A percentile compares a stretch with the other conserved stretches of the same genome.
Conservation (phyloP, 23 red algal species). For the Chondrus crispus region DNA sequence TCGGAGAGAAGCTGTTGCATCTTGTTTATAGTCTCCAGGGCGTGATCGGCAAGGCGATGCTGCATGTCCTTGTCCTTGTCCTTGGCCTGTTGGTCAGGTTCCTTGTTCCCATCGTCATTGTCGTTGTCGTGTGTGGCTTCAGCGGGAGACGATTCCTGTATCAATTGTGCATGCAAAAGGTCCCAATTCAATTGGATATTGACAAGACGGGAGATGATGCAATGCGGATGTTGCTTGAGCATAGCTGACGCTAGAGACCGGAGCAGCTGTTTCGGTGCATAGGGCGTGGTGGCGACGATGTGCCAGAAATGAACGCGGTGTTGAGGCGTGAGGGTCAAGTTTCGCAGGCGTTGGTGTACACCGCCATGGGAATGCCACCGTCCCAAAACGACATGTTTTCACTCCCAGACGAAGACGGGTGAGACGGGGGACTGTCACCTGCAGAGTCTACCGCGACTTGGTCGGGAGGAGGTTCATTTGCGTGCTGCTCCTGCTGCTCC, state of each 20-base stretch:
- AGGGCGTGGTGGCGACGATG: slow-evolving; percentile 38
- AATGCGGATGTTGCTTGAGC: background rate
- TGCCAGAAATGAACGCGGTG: slow-evolving; percentile 27
- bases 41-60: no score
- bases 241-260: background rate
- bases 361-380: slow-evolving; percentile 44
- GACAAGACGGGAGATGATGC: background rate
- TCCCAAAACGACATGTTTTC: slow-evolving; percentile 39
- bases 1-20: no score
- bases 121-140: background rate
- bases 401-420: no score
- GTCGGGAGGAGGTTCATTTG: background rate
- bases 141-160: background rate
- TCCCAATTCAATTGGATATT: slow-evolving; percentile 26
- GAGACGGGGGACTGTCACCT: background rate
- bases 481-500: background rate
- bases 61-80: no score
- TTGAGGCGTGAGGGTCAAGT: background rate
- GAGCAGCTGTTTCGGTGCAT: slow-evolving; percentile 38
- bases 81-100: no score
- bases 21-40: no score
- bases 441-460: background rate
- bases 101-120: no score
- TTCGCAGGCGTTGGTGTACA: slow-evolving; percentile 35
- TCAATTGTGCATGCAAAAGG: slow-evolving; percentile 17